phyloP scores from a whole-genome alignment of 495 filamentous ascomycete genomes.

The Terfezia boudieri region DNA sequence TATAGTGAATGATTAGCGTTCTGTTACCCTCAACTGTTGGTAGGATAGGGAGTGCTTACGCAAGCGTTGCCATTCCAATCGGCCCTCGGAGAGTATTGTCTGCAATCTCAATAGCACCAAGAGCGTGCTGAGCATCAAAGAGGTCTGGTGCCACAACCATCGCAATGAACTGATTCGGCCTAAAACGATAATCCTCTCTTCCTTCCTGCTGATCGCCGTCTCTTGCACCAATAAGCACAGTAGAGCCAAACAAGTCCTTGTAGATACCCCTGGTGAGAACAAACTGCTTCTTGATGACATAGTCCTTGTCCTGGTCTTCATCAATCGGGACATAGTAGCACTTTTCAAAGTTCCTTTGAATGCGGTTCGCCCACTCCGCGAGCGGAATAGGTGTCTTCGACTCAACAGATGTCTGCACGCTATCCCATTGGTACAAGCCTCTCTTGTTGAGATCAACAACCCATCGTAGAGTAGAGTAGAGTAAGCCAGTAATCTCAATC shows the following conservation, averaged over 20 bases:
- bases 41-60: constrained; percentile 19
- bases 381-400: constrained; percentile 44
- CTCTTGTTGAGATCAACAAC: constrained; percentile 38
- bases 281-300: constrained; percentile 57
- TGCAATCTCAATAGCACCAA: constrained; percentile 52
- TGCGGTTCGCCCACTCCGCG: constrained; percentile 52
- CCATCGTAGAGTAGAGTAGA: constrained; percentile 79
- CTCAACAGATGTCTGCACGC: constrained; percentile 33
- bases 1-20: neutral
- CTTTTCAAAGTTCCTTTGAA: constrained; percentile 71
- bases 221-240: neutral
- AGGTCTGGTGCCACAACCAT: constrained; percentile 85
- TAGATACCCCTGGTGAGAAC: constrained; percentile 87
- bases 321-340: constrained; percentile 66
- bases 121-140: constrained; percentile 54
- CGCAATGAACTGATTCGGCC: constrained; percentile 82
- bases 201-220: constrained; percentile 21
- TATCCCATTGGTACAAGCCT: constrained; percentile 44
- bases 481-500: constrained; percentile 78
- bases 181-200: constrained; percentile 97
- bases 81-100: constrained; percentile 66
- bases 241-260: constrained; percentile 76
- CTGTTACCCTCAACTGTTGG: neutral
- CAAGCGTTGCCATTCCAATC: constrained; percentile 86
- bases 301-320: constrained; percentile 41